Conservation (phyloP, 352 stramenopile genomes). For the Globisporangium orthogonon region DNA sequence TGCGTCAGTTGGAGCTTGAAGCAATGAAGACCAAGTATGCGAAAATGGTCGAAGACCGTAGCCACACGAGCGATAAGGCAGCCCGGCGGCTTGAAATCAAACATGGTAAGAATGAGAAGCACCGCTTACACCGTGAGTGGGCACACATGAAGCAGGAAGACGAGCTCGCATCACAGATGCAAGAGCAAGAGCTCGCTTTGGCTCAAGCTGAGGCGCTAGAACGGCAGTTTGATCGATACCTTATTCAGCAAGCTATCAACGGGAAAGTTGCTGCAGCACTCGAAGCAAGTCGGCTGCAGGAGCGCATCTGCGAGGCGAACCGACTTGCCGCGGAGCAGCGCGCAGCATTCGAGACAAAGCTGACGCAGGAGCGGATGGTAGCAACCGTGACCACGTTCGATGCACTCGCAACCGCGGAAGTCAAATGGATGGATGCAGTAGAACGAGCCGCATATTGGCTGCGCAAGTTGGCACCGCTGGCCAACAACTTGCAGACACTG, state of each 20-base stretch:
- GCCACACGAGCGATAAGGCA: constrained; percentile 53
- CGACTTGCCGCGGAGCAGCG: constrained; percentile 33
- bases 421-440: constrained; percentile 45
- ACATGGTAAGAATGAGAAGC: constrained; percentile 69
- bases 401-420: constrained; percentile 20
- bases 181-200: constrained; percentile 37
- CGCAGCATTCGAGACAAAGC: constrained; percentile 40
- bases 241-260: constrained; percentile 50
- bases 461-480: constrained; percentile 11
- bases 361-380: constrained; percentile 63
- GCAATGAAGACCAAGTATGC: constrained; percentile 74
- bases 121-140: constrained; percentile 69
- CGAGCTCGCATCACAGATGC: constrained; percentile 47
- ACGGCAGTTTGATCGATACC: constrained; percentile 52
- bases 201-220: constrained; percentile 37
- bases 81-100: constrained; percentile 75
- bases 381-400: constrained; percentile 52
- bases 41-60: constrained; percentile 55
- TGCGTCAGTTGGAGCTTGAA: constrained; percentile 56
- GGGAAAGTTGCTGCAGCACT: constrained; percentile 39
- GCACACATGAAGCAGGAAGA: constrained; percentile 58
- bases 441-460: constrained; percentile 39
- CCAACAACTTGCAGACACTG: constrained; percentile 29
- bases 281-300: constrained; percentile 32
- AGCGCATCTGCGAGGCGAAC: constrained; percentile 42